Base-by-base conservation (phyloP, 2,329 filamentous ascomycete species). In the Davidsoniella eucalypti region DNA sequence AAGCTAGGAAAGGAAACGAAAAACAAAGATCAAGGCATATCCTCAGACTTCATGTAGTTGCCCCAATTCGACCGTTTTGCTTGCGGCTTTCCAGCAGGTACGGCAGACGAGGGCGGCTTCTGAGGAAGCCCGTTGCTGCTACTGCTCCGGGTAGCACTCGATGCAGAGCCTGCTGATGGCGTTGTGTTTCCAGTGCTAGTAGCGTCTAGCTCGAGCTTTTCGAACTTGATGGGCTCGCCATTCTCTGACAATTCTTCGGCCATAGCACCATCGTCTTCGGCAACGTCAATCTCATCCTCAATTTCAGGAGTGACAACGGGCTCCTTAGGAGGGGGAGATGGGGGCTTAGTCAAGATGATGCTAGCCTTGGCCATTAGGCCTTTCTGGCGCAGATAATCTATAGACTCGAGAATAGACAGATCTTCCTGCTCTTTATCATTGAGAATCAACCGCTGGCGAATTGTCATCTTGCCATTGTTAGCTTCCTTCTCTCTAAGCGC, bases 371-470 rank as follows among this genome's bases (percentile, higher is more conserved):
- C 61, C 61, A 76, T 67, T 46, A 73, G 60, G n/a, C 74, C 75
- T 60, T 71, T 76, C 42, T 78, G 68, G 56, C 76, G 74, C 54
- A 82, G 69, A 57, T 80, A 79, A 57, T 80, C 74, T 54, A 82
- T 77, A 5, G 76, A 78, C 61, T 78, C 75, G 49, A 82, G 69
- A 54, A 82, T 74, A 7, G 76, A 74, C 56, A 81, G 66, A 59
- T 82, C 78, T 58, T 82, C 76, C 59, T 81, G 76, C 54, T 80
- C 76, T 59, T 80, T 80, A 60, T 82, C 78, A 66, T 82, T 82
- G 49, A 81, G 66, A 52, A 76, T 71, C 50, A 82, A 64, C 40
- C 78, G 76, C 61, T 82, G 78, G 61, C 78, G 73, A 50, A 82
- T 71, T 4, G 78, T 82, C 64, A 81, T 72, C 47, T 75, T 73